Conservation (phyloP, 345 rosid genomes). For the Noccaea caerulescens region DNA sequence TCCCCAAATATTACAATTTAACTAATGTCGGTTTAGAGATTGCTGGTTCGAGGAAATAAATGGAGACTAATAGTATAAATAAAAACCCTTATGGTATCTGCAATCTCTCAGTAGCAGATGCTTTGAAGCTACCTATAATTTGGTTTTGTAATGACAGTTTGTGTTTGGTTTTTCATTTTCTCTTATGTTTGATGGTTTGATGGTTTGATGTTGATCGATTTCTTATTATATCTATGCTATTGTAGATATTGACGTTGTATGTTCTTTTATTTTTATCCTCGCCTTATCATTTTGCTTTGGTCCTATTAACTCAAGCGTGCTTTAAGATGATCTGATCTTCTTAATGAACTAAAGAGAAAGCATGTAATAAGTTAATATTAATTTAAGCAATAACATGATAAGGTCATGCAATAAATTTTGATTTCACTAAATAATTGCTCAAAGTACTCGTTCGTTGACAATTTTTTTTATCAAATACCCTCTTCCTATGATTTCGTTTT, state of each 20-base stretch:
- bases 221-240: neutral
- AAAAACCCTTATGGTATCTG: conserved; percentile 19
- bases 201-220: neutral
- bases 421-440: no score
- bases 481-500: no score
- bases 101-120: conserved; percentile 29
- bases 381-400: no score
- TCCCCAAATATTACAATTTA: conserved; percentile 7
- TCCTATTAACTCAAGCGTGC: no score
- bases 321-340: no score
- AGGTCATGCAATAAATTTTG: no score
- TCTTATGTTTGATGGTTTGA: conserved; percentile 2
- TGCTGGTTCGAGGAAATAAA: conserved; percentile 35
- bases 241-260: conserved; percentile 12
- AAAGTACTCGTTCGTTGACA: no score
- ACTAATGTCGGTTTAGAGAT: conserved; percentile 40
- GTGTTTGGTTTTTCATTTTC: conserved; percentile 9
- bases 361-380: no score
- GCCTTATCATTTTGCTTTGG: no score
- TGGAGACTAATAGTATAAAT: conserved; percentile 36
- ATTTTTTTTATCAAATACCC: no score
- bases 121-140: conserved; percentile 34
- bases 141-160: conserved; percentile 40
- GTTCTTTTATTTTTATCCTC: neutral
- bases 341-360: no score